Evolutionary conservation across 441 rosid genomes (phyloP).

Genomic region (Populus hybrid): DNA sequence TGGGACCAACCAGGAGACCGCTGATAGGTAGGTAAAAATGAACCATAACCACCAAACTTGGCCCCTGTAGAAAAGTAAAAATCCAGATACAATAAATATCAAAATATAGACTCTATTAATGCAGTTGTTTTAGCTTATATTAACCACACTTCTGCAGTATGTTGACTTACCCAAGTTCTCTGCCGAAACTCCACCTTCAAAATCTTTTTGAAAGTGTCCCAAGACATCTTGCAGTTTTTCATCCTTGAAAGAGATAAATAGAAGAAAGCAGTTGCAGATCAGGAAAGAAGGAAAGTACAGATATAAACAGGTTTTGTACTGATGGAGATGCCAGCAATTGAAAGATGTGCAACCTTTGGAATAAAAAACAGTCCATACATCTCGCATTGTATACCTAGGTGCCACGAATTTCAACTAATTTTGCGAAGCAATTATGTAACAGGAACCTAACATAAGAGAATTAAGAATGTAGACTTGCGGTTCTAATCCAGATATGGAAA

Average conservation of each 20-base stretch:
- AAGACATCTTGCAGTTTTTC: conserved; percentile 62
- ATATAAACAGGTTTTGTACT: not conserved
- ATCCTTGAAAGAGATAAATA: conserved; percentile 42
- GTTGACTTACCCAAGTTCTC: conserved; percentile 66
- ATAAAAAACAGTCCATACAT: not conserved
- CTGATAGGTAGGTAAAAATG: conserved; percentile 76
- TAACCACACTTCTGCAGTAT: conserved; percentile 30
- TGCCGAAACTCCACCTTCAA: conserved; percentile 57
- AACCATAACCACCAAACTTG: conserved; percentile 95
- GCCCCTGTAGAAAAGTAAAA: conserved; percentile 61
- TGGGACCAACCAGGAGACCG: conserved; percentile 76
- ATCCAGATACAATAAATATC: conserved; percentile 23
- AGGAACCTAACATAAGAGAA: not conserved
- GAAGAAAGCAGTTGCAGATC: conserved; percentile 14
- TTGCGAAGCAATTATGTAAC: conserved; percentile 7
- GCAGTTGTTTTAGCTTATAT: conserved; percentile 19
- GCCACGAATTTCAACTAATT: conserved; percentile 1
- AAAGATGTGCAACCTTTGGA: not conserved
- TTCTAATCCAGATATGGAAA: not conserved
- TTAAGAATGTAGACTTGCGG: not conserved
- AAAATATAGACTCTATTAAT: conserved; percentile 26
- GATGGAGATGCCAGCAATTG: not conserved
- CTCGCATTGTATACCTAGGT: not conserved
- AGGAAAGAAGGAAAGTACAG: conserved; percentile 8
- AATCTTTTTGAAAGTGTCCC: conserved; percentile 76